Conservation (phyloP, 345 rosid species). For the Raphanus raphanistrum region DNA sequence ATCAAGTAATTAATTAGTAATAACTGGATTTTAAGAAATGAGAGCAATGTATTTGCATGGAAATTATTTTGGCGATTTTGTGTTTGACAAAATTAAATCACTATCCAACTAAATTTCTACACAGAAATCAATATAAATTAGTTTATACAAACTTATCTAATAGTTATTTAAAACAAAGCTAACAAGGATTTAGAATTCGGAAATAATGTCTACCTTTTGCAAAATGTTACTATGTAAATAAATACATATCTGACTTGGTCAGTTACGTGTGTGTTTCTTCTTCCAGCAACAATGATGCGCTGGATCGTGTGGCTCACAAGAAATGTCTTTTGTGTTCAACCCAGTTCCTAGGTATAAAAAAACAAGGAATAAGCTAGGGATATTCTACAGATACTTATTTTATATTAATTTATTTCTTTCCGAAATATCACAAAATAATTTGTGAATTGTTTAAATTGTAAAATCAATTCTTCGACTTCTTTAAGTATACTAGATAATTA, state of each 20-base stretch:
- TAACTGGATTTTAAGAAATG: not conserved
- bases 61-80: not conserved
- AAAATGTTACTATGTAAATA: not conserved
- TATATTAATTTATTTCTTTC: not conserved
- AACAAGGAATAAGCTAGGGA: not conserved
- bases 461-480: not conserved
- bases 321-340: conserved; percentile 17
- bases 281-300: conserved; percentile 26
- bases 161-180: not conserved
- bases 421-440: not conserved
- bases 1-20: not conserved
- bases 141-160: not conserved
- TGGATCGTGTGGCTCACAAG: conserved; percentile 27
- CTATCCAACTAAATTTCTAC: not conserved
- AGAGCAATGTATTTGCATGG: not conserved
- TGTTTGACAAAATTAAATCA: not conserved
- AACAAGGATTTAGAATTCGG: not conserved
- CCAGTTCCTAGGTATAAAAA: not conserved
- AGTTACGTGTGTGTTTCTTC: not conserved
- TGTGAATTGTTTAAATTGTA: not conserved
- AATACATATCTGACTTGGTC: not conserved
- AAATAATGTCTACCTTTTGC: not conserved
- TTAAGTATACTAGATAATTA: not conserved
- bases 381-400: not conserved
- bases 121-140: not conserved